Percentiles rank a stretch among this genome's conserved stretches.
Conservation (phyloP, 371 early-diverging fungal species). For the Umbelopsis sp. region DNA sequence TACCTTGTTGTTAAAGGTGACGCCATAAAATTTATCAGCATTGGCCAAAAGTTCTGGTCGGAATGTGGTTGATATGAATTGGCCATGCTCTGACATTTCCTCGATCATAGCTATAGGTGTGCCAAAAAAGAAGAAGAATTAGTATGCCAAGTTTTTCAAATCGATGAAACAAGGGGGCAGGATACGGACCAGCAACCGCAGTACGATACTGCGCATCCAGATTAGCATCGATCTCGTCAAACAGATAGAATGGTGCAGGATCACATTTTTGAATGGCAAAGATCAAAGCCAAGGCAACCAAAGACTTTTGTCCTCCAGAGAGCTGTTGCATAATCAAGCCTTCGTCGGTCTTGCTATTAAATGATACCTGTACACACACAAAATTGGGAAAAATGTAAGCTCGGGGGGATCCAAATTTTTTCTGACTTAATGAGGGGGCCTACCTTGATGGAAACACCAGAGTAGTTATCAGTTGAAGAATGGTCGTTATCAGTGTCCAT, state of each 20-base stretch:
- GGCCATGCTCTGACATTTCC: constrained; percentile 82
- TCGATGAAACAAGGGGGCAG: not conserved
- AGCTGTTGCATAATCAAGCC: constrained; percentile 94
- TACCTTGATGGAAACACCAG: constrained; percentile 91
- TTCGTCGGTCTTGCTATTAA: constrained; percentile 87
- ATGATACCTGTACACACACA: constrained; percentile 65
- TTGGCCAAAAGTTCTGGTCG: constrained; percentile 90
- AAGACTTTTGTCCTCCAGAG: constrained; percentile 99
- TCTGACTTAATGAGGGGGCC: constrained; percentile 11
- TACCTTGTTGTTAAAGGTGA: constrained; percentile 89
- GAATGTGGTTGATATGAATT: constrained; percentile 98
- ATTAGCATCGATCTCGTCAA: constrained; percentile 99
- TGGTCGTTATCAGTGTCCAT: constrained; percentile 44
- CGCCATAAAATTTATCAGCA: constrained; percentile 96
- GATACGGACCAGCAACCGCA: constrained; percentile 80
- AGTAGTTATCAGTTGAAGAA: constrained; percentile 75
- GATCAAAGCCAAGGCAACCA: constrained; percentile 97
- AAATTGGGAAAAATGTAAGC: too few species aligned
- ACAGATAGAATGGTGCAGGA: constrained; percentile 99
- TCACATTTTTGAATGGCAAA: constrained; percentile 99
- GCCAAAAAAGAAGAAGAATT: constrained; percentile 5
- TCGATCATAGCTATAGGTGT: constrained; percentile 78
- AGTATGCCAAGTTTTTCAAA: not conserved
- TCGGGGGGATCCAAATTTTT: too few species aligned
- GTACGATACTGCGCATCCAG: constrained; percentile 96